Percentiles rank a stretch among this genome's conserved stretches.
Evolutionary conservation across 352 stramenopile species (phyloP).

Genomic region (Phytophthora ramorum): DNA sequence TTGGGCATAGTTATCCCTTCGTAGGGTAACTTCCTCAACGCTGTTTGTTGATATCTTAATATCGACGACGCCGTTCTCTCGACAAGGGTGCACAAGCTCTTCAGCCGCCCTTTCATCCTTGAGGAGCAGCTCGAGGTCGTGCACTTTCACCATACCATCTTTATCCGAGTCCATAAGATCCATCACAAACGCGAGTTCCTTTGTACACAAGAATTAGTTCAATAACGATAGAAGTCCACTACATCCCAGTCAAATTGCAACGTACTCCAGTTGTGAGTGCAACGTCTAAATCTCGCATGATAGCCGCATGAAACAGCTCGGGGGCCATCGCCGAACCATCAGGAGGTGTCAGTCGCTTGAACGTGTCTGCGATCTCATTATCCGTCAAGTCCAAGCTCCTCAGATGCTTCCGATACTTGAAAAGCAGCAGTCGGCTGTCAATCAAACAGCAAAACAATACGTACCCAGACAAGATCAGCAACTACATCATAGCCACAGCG

Average conservation of each 20-base stretch:
- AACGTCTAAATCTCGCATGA: slow-evolving; percentile 78
- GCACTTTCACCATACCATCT: slow-evolving; percentile 69
- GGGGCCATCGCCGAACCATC: slow-evolving; percentile 52
- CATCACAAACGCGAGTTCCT: slow-evolving; percentile 77
- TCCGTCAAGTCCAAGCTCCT: slow-evolving; percentile 71
- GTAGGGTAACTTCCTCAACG: slow-evolving; percentile 61
- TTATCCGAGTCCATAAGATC: slow-evolving; percentile 73
- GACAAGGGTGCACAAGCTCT: slow-evolving; percentile 56
- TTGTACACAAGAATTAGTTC: background rate
- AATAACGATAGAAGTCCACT: background rate
- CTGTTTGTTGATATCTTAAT: slow-evolving; percentile 69
- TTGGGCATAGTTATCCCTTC: slow-evolving; percentile 67
- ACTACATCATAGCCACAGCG: background rate
- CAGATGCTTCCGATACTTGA: slow-evolving; percentile 73
- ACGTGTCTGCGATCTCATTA: slow-evolving; percentile 82
- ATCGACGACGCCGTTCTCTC: slow-evolving; percentile 65
- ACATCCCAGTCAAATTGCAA: background rate
- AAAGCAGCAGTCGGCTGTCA: slow-evolving; percentile 71
- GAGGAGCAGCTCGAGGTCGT: slow-evolving; percentile 76
- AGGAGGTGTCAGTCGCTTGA: slow-evolving; percentile 55
- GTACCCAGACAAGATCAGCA: no score
- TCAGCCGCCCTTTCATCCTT: slow-evolving; percentile 67
- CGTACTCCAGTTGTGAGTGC: slow-evolving; percentile 79
- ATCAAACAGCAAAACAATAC: no score
- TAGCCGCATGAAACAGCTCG: slow-evolving; percentile 66